Percentiles rank a stretch among this genome's conserved stretches.
These are phyloP conservation scores for Eremomyces bilateralis DNA, from an alignment of 495 filamentous ascomycete species.

Conservation along the genomic window DNA sequence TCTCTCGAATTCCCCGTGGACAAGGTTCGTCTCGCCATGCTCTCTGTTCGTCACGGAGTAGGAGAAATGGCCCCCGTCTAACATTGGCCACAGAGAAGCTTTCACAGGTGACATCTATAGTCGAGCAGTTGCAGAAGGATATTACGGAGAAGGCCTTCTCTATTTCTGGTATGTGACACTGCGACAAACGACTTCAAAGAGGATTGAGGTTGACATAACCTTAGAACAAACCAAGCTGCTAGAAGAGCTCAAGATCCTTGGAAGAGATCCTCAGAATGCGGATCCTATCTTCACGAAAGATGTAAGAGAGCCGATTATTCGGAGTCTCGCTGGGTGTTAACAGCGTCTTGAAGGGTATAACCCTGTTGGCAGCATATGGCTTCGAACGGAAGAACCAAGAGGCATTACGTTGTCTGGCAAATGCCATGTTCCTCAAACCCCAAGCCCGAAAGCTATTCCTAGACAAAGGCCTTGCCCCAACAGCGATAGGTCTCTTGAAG, in stretches of 20 bases:
- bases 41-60: no score
- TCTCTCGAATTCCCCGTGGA: no score
- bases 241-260: constrained; percentile 57
- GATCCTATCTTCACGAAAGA: constrained; percentile 62
- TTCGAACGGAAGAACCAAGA: constrained; percentile 42
- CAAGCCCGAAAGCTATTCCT: constrained; percentile 62
- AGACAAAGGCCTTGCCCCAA: constrained; percentile 49
- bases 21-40: no score
- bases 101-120: no score
- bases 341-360: constrained; percentile 37
- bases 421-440: constrained; percentile 52
- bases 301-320: constrained; percentile 22
- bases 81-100: no score
- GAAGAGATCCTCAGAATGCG: constrained; percentile 45
- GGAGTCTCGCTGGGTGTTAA: neutral
- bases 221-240: no score
- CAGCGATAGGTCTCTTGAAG: constrained; percentile 49
- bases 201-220: no score
- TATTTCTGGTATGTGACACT: no score
- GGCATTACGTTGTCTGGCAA: constrained; percentile 71
- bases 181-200: no score
- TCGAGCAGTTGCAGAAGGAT: no score
- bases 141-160: no score
- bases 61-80: no score
- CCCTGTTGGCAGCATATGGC: constrained; percentile 46